These are phyloP conservation scores for Erodium moschatum DNA, from an alignment of 441 rosid species.

Conservation along the genomic window DNA sequence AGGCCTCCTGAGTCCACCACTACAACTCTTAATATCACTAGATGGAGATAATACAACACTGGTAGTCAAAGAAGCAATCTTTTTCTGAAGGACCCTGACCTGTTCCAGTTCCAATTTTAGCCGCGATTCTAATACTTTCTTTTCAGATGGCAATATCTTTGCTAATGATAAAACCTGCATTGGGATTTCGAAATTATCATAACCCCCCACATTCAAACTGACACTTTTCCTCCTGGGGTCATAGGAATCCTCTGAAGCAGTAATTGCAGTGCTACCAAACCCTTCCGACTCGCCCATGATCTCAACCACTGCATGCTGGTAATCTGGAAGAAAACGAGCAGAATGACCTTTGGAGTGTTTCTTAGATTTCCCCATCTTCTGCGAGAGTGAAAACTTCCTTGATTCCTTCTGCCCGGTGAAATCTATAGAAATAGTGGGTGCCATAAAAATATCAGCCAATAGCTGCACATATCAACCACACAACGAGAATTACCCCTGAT, in stretches of 20 bases:
- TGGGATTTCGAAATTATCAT: conserved; percentile 40
- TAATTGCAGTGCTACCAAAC: conserved; percentile 47
- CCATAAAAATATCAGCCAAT: conserved; percentile 43
- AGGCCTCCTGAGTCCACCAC: conserved; percentile 55
- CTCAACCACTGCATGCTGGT: conserved; percentile 43
- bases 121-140: conserved; percentile 43
- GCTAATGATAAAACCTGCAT: conserved; percentile 49
- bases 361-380: conserved; percentile 59
- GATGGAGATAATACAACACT: conserved; percentile 38
- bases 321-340: conserved; percentile 56
- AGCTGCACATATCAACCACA: conserved; percentile 48
- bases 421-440: conserved; percentile 57
- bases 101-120: conserved; percentile 67
- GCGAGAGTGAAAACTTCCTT: conserved; percentile 30
- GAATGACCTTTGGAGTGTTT: conserved; percentile 56
- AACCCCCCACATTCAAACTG: conserved; percentile 40
- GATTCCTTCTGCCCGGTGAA: conserved; percentile 45
- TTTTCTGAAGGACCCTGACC: conserved; percentile 51
- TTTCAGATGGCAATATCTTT: conserved; percentile 52
- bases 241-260: conserved; percentile 29
- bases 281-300: conserved; percentile 66
- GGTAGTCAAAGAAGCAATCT: conserved; percentile 35
- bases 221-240: conserved; percentile 27
- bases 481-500: conserved; percentile 16
- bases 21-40: conserved; percentile 55